Conservation (phyloP, 2,329 filamentous ascomycete species). For the Clonostachys byssicola region DNA sequence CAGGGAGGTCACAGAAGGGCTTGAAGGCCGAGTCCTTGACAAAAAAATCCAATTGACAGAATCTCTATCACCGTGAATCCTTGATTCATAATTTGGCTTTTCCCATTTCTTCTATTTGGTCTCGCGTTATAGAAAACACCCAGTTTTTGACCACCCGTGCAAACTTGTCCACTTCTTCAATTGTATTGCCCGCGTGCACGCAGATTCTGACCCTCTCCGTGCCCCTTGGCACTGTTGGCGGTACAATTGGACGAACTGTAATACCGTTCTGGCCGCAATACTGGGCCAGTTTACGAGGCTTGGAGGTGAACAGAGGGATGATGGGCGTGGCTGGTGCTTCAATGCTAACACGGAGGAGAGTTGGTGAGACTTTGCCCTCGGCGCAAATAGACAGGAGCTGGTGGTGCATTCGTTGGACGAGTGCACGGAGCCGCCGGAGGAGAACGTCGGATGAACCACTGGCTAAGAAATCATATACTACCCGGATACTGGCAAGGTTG, state of each 20-base stretch:
- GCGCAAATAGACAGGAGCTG: conserved; percentile 33
- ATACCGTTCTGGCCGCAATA: conserved; percentile 56
- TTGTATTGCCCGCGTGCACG: conserved; percentile 62
- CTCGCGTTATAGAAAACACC: conserved; percentile 16
- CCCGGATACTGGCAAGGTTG: conserved; percentile 52
- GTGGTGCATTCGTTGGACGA: conserved; percentile 32
- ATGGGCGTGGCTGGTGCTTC: conserved; percentile 50
- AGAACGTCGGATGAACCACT: conserved; percentile 38
- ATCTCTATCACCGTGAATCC: too few species aligned
- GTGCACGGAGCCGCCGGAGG: conserved; percentile 19
- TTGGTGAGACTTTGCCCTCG: conserved; percentile 14
- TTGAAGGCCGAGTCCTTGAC: too few species aligned
- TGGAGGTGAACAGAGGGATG: conserved; percentile 54
- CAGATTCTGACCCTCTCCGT: conserved; percentile 63
- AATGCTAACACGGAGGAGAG: conserved; percentile 29
- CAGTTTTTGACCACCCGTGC: conserved; percentile 42
- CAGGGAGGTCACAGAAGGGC: too few species aligned
- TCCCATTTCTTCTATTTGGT: too few species aligned
- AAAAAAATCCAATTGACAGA: too few species aligned
- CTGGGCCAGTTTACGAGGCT: conserved; percentile 53
- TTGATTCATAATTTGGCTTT: too few species aligned
- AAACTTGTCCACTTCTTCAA: conserved; percentile 50
- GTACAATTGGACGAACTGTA: conserved; percentile 61
- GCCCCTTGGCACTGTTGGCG: conserved; percentile 62
- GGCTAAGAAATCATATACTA: conserved; percentile 52